Conservation (phyloP, 2,329 filamentous ascomycete species). For the Zymoseptoria ardabiliae region DNA sequence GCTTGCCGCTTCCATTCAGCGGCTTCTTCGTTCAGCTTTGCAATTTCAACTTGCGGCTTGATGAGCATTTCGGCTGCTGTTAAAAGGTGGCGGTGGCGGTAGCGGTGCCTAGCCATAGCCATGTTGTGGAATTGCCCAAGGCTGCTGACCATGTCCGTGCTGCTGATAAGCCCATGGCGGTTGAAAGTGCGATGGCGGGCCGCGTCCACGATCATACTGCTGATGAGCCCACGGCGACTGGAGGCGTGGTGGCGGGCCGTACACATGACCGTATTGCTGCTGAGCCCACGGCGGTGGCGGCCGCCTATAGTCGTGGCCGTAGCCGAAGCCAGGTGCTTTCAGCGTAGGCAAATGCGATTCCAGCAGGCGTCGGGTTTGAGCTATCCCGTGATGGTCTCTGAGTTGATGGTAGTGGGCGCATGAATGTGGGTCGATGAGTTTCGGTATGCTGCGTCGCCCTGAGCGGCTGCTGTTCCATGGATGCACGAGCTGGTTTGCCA, state of each 20-base stretch:
- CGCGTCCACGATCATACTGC: not conserved
- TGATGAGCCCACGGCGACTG: not conserved
- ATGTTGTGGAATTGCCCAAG: not conserved
- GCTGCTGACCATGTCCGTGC: not conserved
- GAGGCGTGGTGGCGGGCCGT: not conserved
- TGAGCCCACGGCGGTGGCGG: not conserved
- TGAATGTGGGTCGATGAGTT: not conserved
- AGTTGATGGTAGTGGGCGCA: too few species aligned
- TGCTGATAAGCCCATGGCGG: too few species aligned
- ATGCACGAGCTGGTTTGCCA: not conserved
- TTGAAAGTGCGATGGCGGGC: too few species aligned
- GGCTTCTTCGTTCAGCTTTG: not conserved
- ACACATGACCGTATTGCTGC: not conserved
- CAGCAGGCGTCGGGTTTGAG: too few species aligned
- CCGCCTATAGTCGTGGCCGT: not conserved
- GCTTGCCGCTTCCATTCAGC: not conserved
- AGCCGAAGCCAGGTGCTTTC: not conserved
- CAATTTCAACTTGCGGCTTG: not conserved
- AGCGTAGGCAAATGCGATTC: not conserved
- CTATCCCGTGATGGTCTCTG: not conserved
- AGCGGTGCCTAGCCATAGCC: not conserved
- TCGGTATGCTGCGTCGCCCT: not conserved
- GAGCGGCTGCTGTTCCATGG: not conserved
- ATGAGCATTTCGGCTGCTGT: not conserved
- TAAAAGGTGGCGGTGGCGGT: not conserved